Conservation (phyloP, 1,139 yeast species). For the Hyphopichia khmerensis region DNA sequence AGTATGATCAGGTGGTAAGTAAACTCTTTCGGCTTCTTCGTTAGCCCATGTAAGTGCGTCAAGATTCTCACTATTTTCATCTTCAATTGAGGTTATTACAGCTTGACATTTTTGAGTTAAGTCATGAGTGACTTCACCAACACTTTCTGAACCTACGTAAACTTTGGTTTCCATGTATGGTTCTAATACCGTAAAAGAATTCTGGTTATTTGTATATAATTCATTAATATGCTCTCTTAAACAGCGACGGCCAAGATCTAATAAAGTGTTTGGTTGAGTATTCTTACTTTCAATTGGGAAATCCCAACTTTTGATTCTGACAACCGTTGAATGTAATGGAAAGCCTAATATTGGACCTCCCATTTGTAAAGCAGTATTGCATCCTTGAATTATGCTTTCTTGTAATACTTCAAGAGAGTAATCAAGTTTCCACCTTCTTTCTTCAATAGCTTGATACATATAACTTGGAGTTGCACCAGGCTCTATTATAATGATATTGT, state of each 20-base stretch:
- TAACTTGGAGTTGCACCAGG: conserved; percentile 26
- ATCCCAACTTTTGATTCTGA: conserved; percentile 50
- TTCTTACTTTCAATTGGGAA: conserved; percentile 55
- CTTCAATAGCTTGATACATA: conserved; percentile 26
- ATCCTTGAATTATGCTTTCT: conserved; percentile 56
- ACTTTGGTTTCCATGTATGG: conserved; percentile 85
- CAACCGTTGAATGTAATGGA: conserved; percentile 62
- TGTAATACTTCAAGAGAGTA: conserved; percentile 49
- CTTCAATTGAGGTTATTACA: conserved; percentile 61
- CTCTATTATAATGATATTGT: conserved; percentile 36
- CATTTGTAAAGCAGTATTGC: conserved; percentile 69
- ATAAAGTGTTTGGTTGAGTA: conserved; percentile 20
- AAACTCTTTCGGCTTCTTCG: conserved; percentile 50
- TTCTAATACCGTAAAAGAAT: conserved; percentile 61
- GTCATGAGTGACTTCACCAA: conserved; percentile 87
- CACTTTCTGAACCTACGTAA: conserved; percentile 62
- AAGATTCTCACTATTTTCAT: conserved; percentile 44
- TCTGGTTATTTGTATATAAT: conserved; percentile 18
- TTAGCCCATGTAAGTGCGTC: conserved; percentile 44
- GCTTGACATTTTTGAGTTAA: conserved; percentile 69
- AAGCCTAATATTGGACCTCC: conserved; percentile 72
- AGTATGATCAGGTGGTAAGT: conserved; percentile 62
- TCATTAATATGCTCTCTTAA: conserved; percentile 32
- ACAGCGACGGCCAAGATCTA: conserved; percentile 32
- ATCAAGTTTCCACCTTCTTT: conserved; percentile 53